Base-by-base conservation (phyloP, 305 asterid species). In the Ajuga reptans region DNA sequence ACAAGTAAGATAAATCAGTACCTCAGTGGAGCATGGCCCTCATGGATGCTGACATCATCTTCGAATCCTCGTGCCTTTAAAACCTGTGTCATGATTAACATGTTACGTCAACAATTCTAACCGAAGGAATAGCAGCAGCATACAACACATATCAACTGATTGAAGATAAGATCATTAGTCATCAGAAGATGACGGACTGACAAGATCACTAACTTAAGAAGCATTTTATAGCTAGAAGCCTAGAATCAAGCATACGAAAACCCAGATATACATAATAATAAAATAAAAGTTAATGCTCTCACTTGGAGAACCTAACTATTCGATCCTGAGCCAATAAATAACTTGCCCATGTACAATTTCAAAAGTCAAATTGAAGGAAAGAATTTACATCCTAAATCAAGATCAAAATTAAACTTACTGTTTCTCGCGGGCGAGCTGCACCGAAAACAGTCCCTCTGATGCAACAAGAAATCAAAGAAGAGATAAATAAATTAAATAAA, bases 351-450 rank as follows among this genome's bases (percentile, higher is more conserved):
- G 9, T 54, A 56, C 68, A 73, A 47, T 31, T 49, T 59, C 56
- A 49, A 17, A 53, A n/a, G 66, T 18, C 1, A 27, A 12, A 50
- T 34, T 6, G 36, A 61, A 12, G 14, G 56, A 15, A 42, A 4
- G 10, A 15, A 58, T 15, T 17, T 9, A 21, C 45, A 27, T 62
- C 55, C 43, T 41, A 21, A 34, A 59, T 73, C 24, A 29, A 68
- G 39, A 64, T 52, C 59, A 36, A 77, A 66, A 18, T 3, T 39
- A 33, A 75, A 82, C 84, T 76, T 71, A 89, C 98, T 96, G 82
- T 6, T 82, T 90, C 98, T 69, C 98, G 79, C 42, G 96, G 95
- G 34, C 90, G 95, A 76, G 95, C 96, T 74, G 85, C 89, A 31
- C 92, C 96, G 76, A 92, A 86, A 58, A 85, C 80, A 56, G 86